These are phyloP conservation scores for Sugiyamaella grinbergsii DNA, from an alignment of 1,139 yeast genomes.

Conservation along the genomic window DNA sequence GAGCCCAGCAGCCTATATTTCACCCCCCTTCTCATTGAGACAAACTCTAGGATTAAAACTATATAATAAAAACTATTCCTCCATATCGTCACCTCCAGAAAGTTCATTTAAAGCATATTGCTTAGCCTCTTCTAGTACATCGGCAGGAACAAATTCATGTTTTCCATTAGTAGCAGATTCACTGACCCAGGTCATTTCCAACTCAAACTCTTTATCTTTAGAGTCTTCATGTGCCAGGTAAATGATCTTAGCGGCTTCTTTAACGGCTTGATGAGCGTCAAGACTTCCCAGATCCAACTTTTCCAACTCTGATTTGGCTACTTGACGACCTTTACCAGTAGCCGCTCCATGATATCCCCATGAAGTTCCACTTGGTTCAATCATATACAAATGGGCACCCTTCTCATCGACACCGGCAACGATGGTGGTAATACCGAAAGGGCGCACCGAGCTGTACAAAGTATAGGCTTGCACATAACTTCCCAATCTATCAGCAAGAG, in stretches of 20 bases:
- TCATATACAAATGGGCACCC: conserved; percentile 84
- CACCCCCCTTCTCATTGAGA: neutral
- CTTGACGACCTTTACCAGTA: conserved; percentile 96
- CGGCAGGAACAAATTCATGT: conserved; percentile 79
- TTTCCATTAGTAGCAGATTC: conserved; percentile 73
- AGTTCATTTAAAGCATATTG: conserved; percentile 79
- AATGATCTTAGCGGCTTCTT: conserved; percentile 90
- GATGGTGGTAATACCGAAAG: conserved; percentile 90
- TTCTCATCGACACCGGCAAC: conserved; percentile 90
- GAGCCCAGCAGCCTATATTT: too few species aligned
- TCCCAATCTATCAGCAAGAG: conserved; percentile 85
- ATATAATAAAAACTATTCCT: conserved; percentile 35
- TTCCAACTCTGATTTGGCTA: conserved; percentile 94
- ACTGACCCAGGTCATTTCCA: conserved; percentile 90
- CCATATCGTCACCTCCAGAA: conserved; percentile 62
- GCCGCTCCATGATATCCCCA: conserved; percentile 99
- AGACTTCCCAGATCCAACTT: conserved; percentile 75
- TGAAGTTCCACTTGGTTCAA: conserved; percentile 94
- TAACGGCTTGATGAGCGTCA: conserved; percentile 78
- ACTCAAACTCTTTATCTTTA: conserved; percentile 94
- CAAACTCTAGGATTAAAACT: neutral
- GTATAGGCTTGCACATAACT: conserved; percentile 95
- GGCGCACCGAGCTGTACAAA: conserved; percentile 94
- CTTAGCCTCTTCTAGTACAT: conserved; percentile 76
- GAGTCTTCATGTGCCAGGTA: conserved; percentile 95